phyloP scores from a whole-genome alignment of 1,284 basidiomycete species.

The Marasmius fiardii region DNA sequence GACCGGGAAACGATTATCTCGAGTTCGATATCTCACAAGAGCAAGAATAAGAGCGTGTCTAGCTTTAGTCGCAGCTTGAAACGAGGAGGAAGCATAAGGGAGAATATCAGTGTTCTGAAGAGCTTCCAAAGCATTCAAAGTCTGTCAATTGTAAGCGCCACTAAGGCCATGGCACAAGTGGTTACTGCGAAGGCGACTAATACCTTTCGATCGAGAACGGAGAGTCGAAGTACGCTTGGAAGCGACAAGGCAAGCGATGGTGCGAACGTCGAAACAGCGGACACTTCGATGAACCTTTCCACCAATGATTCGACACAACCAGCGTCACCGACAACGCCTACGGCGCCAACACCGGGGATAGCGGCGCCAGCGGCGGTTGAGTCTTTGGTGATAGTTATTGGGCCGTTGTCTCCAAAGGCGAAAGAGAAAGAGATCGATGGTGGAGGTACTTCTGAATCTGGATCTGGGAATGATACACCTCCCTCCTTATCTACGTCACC shows the following conservation, averaged over 20 bases:
- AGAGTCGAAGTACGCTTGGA: neutral
- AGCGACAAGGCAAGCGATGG: neutral
- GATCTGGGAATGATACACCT: neutral
- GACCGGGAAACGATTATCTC: neutral
- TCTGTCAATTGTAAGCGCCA: neutral
- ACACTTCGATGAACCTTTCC: no score
- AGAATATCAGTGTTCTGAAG: neutral
- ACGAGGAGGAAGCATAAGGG: neutral
- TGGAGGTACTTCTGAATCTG: neutral
- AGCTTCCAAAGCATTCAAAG: neutral
- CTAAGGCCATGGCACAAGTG: neutral
- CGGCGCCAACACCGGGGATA: neutral
- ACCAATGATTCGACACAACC: no score
- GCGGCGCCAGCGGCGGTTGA: neutral
- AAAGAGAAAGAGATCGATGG: neutral
- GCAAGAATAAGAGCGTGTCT: neutral
- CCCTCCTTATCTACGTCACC: neutral
- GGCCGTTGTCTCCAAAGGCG: neutral
- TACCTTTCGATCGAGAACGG: neutral
- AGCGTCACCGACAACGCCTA: neutral
- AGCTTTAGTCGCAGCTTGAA: neutral
- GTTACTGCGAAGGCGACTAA: neutral
- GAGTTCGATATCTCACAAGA: neutral
- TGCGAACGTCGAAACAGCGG: neutral
- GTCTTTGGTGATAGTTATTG: neutral